Base-by-base conservation (phyloP, 345 rosid species). In the Arabidopsis arenosa region DNA sequence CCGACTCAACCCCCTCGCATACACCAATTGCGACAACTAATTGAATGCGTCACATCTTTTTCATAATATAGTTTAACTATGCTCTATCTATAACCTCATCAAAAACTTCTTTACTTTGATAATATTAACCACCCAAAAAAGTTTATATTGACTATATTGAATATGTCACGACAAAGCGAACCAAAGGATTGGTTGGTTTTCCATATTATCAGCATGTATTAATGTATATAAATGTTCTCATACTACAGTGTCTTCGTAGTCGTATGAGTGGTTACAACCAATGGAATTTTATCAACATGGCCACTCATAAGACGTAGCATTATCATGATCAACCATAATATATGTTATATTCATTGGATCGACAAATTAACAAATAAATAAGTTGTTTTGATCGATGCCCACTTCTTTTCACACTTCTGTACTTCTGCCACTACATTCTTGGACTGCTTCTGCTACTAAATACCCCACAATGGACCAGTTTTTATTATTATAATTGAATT, bases 281-380 rank as follows among this genome's bases (percentile, higher is more conserved):
- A 44, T 69, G 51, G 47, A 69, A 15, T 35, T 62, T 47, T 43
- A 55, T 62, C 59, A 70, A 63, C 80, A 76, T 63, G 66, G 49
- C 33, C 70, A 63, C 75, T 63, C 80, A 44, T 70, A 49, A 52
- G 48, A 70, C 33, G 66, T 45, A 44, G 44, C 75, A 65, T 47
- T 63, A 69, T 63, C 65, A 12, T 41, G 64, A 47, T 54, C 65
- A 70, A 37, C 56, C 45, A 60, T 26, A 49, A 13, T 60, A 61
- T 69, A 61, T 68, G 51, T 76, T 63, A 71, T 71, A 77, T 77
- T 63, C 72, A 70, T 56, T 77, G 80, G 75, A 77, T 77, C 80
- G 70, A 63, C 30, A 70, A 77, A 44, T 63, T 63, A 69, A 69
- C 68, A 62, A 63, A 70, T 13, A 54, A 69, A 69, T 9, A 35